Conservation (phyloP, 495 filamentous ascomycete genomes). For the Lophiotrema nucula region DNA sequence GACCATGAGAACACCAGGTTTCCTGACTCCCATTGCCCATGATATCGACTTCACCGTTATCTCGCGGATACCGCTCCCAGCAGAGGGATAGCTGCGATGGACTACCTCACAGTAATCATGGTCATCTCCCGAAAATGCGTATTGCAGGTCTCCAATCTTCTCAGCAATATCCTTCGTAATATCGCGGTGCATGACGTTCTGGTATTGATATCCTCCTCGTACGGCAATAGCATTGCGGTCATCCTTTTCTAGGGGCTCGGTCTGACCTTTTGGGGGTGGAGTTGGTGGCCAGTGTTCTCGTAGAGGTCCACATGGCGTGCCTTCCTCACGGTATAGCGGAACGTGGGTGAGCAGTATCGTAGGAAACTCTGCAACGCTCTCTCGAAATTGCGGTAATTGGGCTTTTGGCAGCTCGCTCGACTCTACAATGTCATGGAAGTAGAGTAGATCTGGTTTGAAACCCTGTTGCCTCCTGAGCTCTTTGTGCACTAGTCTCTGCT, state of each 20-base stretch:
- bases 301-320: constrained; percentile 86
- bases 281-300: constrained; percentile 78
- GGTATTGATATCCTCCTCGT: constrained; percentile 84
- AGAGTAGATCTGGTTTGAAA: constrained; percentile 21
- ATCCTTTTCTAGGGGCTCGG: constrained; percentile 60
- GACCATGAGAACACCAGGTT: constrained; percentile 82
- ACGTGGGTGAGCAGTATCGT: constrained; percentile 88
- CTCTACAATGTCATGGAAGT: constrained; percentile 34
- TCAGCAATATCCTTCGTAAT: constrained; percentile 60
- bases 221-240: constrained; percentile 75
- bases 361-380: constrained; percentile 58
- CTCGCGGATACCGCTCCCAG: constrained; percentile 67
- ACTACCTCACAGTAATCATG: constrained; percentile 95
- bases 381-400: constrained; percentile 22
- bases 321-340: constrained; percentile 75
- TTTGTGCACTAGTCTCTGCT: constrained; percentile 50
- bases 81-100: constrained; percentile 64
- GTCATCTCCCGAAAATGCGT: constrained; percentile 93
- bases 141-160: constrained; percentile 59
- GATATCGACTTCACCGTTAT: constrained; percentile 92
- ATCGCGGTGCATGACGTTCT: constrained; percentile 78
- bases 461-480: constrained; percentile 55
- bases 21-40: constrained; percentile 95
- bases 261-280: constrained; percentile 55
- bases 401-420: constrained; percentile 21